phyloP scores from a whole-genome alignment of 1,284 basidiomycete species.

The Rhodotorula sp. region DNA sequence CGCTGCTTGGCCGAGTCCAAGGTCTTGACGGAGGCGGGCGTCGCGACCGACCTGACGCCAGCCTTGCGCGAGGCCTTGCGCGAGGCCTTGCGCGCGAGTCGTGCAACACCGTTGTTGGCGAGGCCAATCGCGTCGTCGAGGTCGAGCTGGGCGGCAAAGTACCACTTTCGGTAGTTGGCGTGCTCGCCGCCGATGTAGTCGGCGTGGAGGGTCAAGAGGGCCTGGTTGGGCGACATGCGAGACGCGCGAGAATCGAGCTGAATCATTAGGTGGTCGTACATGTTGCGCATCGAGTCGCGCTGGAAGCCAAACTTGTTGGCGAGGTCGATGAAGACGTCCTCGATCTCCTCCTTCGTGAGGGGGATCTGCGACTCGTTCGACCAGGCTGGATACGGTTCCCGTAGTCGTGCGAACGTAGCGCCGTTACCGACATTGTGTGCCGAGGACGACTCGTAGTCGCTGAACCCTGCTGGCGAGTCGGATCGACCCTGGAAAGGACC shows the following conservation, averaged over 20 bases:
- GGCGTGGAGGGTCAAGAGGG: constrained; percentile 89
- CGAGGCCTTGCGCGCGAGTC: constrained; percentile 60
- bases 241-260: constrained; percentile 92
- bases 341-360: constrained; percentile 96
- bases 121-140: constrained; percentile 96
- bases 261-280: constrained; percentile 98
- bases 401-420: constrained; percentile 42
- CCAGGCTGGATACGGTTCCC: constrained; percentile 91
- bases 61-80: constrained; percentile 49
- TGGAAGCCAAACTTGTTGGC: constrained; percentile 99
- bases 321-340: constrained; percentile 96
- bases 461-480: constrained; percentile 33
- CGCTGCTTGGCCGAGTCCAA: constrained; percentile 81
- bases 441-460: constrained; percentile 36
- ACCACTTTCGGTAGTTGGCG: constrained; percentile 98
- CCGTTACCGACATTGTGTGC: constrained; percentile 7
- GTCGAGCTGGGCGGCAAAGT: constrained; percentile 98
- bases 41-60: constrained; percentile 54
- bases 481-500: constrained; percentile 36
- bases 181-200: constrained; percentile 97
- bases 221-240: constrained; percentile 97
- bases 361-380: constrained; percentile 86
- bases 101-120: constrained; percentile 74
- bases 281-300: constrained; percentile 66
- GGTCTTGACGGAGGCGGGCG: constrained; percentile 72